Evolutionary conservation across 805 yeast species (phyloP), one percentile per base, ranked within the genome.

Genomic region (Yarrowia keelungensis): DNA sequence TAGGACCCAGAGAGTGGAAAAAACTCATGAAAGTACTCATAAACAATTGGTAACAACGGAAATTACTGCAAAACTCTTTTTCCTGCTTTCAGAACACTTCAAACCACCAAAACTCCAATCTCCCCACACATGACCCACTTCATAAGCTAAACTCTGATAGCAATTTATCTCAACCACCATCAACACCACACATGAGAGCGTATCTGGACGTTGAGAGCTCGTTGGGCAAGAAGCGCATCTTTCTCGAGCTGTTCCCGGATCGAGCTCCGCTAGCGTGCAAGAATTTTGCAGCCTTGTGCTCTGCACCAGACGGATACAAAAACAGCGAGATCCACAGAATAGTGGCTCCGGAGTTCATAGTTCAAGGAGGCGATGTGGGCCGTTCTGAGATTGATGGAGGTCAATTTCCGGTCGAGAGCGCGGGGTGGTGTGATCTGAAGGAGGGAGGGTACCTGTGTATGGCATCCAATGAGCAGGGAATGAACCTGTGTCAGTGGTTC

Each of bases 271-370:
- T 11, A 9, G 65, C 65, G n/a, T 59, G 65, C 35, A 26, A 45
- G 1, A 59, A 59, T 19, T 59, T 59, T 8, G 43, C 45, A 35
- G 51, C 42, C 5, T n/a, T 58, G 5, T 56, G 62, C 8, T 4
- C 64, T 10, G 49, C 22, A 5, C 5, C 41, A 42, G 47, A 56
- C 26, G 65, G 65, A 3, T 59, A 59, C 42, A 59, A 45, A 16
- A 59, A 59, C 51, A 59, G 42, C 35, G 14, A 11, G 2, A 43
- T 59, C 32, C 65, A 59, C 16, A 15, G 65, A 8, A 8, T 59
- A 9, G 51, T 59, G 15, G 65, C 65, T 16, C 65, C 65, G n/a
- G 65, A 59, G 42, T 59, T 59, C 42, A 59, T 59, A 42, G 65
- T 59, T 3, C 65, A 59, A 12, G 65, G 65, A 11, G 65, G 65